phyloP scores from a whole-genome alignment of 75 land plant genomes.

The Pseudotsuga menziesii region DNA sequence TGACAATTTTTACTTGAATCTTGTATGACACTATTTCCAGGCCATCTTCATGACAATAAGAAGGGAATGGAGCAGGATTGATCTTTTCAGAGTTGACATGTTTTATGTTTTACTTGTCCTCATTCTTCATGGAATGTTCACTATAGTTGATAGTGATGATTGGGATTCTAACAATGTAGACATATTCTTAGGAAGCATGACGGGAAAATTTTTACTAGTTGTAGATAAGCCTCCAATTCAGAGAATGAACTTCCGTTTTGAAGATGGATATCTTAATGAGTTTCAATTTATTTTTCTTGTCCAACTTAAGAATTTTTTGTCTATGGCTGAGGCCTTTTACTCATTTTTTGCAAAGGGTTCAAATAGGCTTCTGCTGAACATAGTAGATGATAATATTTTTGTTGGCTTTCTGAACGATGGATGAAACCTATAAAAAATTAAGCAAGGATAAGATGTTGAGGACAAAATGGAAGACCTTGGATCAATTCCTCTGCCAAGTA shows the following conservation, averaged over 20 bases:
- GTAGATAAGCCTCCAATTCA: constrained; percentile 10
- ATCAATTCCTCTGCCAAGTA: constrained; percentile 11
- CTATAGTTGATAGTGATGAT: constrained; percentile 9
- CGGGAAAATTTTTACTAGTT: constrained; percentile 19
- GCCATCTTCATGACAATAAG: constrained; percentile 26
- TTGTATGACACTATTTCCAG: constrained; percentile 18
- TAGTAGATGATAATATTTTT: constrained; percentile 22
- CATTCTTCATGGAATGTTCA: constrained; percentile 19
- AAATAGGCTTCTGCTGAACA: constrained; percentile 23
- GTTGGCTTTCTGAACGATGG: constrained; percentile 16
- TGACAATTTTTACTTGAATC: constrained; percentile 15
- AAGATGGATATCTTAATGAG: constrained; percentile 22
- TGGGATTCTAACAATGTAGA: constrained; percentile 22
- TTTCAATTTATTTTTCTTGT: constrained; percentile 16
- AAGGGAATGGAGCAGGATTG: constrained; percentile 27
- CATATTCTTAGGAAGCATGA: constrained; percentile 22
- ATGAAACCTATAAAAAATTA: constrained; percentile 3
- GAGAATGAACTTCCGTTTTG: constrained; percentile 24
- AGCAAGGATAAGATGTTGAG: constrained; percentile 6
- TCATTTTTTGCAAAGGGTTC: constrained; percentile 12
- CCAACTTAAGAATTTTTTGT: constrained; percentile 7
- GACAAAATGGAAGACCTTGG: constrained; percentile 14
- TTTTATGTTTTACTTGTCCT: constrained; percentile 24
- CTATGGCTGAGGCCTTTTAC: constrained; percentile 25
- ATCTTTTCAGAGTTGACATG: constrained; percentile 26